These are phyloP conservation scores for Oryza nivara DNA, from an alignment of 176 grass and related monocot species.

Conservation along the genomic window DNA sequence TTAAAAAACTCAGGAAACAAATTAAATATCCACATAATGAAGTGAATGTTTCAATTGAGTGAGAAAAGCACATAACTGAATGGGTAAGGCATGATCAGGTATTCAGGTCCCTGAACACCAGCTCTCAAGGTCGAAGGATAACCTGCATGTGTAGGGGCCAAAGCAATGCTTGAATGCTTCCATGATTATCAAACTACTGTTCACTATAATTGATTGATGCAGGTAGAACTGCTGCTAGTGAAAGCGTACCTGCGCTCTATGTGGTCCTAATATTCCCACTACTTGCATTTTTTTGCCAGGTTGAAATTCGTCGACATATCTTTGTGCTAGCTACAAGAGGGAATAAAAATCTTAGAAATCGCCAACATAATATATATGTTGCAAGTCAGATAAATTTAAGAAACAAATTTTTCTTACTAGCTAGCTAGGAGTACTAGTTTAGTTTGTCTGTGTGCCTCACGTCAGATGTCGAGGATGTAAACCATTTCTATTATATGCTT, in stretches of 20 bases:
- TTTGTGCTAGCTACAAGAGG: constrained; percentile 23
- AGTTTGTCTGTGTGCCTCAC: background rate
- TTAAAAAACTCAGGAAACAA: background rate
- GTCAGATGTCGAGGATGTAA: background rate
- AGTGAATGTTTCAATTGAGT: background rate
- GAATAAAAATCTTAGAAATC: constrained; percentile 4
- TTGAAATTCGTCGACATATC: constrained; percentile 16
- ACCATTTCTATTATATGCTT: background rate
- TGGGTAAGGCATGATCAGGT: constrained; percentile 25
- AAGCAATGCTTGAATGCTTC: constrained; percentile 10
- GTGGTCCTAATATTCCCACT: constrained; percentile 52
- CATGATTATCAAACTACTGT: constrained; percentile 8
- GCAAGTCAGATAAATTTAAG: background rate
- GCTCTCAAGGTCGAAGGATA: constrained; percentile 8
- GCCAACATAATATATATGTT: background rate
- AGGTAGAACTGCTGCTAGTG: constrained; percentile 48
- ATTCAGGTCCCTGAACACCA: background rate
- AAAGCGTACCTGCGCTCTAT: constrained; percentile 32
- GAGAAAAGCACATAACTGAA: background rate
- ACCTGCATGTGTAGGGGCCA: constrained; percentile 28
- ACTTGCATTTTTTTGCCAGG: constrained; percentile 6
- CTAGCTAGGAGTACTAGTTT: background rate
- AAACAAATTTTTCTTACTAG: background rate
- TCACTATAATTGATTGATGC: constrained; percentile 42
- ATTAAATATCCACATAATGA: background rate